Conservation (phyloP, 2,329 filamentous ascomycete genomes). For the Neofusicoccum sp. region DNA sequence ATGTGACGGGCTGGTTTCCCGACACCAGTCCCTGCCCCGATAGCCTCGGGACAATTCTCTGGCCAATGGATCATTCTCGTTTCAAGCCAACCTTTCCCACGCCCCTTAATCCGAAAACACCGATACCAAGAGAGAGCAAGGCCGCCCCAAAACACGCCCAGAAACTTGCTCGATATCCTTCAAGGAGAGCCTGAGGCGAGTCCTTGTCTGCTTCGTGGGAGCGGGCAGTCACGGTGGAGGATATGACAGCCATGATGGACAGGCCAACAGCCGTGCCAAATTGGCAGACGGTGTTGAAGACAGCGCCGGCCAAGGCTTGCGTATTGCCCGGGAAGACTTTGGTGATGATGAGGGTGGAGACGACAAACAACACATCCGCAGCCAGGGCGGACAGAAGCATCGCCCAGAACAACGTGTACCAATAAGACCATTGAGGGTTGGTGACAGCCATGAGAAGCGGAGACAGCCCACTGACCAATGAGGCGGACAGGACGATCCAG, state of each 20-base stretch:
- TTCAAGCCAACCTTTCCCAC: constrained; percentile 47
- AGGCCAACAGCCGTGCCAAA: constrained; percentile 43
- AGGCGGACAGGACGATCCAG: constrained; percentile 40
- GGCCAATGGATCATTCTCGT: constrained; percentile 29
- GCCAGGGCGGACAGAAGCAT: constrained; percentile 44
- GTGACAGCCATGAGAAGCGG: constrained; percentile 19
- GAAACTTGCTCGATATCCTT: constrained; percentile 43
- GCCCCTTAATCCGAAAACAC: constrained; percentile 40
- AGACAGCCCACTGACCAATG: constrained; percentile 30
- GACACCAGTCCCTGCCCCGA: no score
- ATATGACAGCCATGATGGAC: constrained; percentile 40
- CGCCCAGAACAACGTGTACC: constrained; percentile 45
- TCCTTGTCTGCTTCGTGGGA: constrained; percentile 28
- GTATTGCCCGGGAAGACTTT: constrained; percentile 40
- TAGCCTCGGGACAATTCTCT: no score
- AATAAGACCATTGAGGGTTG: constrained; percentile 39
- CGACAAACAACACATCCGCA: constrained; percentile 45
- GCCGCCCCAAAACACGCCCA: constrained; percentile 43
- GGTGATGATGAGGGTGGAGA: constrained; percentile 45
- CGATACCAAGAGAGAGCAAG: constrained; percentile 31
- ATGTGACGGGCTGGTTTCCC: no score
- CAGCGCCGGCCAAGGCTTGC: constrained; percentile 46
- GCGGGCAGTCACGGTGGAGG: constrained; percentile 28
- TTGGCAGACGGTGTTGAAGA: constrained; percentile 47
- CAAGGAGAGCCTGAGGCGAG: constrained; percentile 36